Evolutionary conservation across 768 basidiomycete species (phyloP).

Genomic region (Amanita brunnescens): DNA sequence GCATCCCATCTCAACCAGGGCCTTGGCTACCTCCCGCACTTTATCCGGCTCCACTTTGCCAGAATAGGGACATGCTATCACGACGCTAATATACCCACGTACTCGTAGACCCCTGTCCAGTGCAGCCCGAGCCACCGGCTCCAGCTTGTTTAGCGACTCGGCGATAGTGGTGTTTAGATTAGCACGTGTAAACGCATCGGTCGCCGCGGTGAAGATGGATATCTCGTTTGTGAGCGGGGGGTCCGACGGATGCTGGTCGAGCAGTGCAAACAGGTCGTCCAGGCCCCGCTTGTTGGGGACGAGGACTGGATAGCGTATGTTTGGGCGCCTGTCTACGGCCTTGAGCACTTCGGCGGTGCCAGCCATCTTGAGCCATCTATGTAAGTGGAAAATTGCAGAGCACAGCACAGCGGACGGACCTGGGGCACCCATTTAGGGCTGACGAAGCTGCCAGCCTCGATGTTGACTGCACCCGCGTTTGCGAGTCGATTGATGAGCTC

Average conservation of each 20-base stretch:
- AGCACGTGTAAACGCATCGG: constrained; percentile 77
- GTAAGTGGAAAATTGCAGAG: not conserved
- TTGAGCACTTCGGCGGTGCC: constrained; percentile 72
- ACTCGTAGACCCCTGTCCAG: constrained; percentile 56
- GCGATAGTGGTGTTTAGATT: constrained; percentile 74
- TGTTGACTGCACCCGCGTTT: constrained; percentile 53
- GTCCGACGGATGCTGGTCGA: constrained; percentile 28
- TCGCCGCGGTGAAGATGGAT: constrained; percentile 82
- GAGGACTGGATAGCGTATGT: constrained; percentile 69
- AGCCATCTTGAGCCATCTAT: constrained; percentile 54
- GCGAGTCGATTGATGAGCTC: constrained; percentile 73
- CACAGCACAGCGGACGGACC: constrained; percentile 26
- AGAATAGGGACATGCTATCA: constrained; percentile 80
- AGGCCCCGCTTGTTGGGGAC: constrained; percentile 76
- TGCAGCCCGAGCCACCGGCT: constrained; percentile 54
- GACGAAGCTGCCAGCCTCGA: constrained; percentile 87
- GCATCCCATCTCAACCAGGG: constrained; percentile 82
- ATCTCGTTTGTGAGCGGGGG: constrained; percentile 68
- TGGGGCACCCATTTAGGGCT: constrained; percentile 93
- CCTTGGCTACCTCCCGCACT: constrained; percentile 64
- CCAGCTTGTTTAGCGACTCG: constrained; percentile 60
- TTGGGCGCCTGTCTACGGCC: constrained; percentile 40
- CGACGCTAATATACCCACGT: constrained; percentile 80
- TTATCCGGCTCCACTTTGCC: constrained; percentile 57
- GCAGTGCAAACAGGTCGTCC: constrained; percentile 53